Evolutionary conservation across 306 rosid genomes (phyloP).

Genomic region (Inga oerstediana): DNA sequence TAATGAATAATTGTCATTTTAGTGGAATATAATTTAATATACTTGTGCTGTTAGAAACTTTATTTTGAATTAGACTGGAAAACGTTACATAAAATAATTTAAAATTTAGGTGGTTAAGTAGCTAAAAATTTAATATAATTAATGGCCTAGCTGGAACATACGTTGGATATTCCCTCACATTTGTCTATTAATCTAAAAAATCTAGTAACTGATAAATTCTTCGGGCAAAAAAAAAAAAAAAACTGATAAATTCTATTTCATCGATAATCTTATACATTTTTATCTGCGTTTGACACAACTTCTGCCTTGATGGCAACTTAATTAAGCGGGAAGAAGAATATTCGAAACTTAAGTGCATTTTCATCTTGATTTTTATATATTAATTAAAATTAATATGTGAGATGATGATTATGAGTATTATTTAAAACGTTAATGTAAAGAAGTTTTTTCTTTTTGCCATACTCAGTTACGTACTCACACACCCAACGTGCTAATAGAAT

Average conservation of each 20-base stretch:
- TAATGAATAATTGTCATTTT: background rate
- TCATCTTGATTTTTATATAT: background rate
- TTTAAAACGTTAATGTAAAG: background rate
- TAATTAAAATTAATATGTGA: background rate
- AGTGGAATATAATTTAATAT: background rate
- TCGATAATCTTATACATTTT: background rate
- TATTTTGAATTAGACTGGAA: background rate
- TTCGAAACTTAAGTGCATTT: background rate
- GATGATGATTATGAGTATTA: background rate
- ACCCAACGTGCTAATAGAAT: too few species aligned
- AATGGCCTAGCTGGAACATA: background rate
- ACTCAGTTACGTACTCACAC: too few species aligned
- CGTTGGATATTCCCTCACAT: background rate
- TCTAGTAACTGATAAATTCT: background rate
- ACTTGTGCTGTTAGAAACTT: background rate
- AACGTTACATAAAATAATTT: background rate
- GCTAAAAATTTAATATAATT: too few species aligned
- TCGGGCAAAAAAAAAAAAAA: too few species aligned
- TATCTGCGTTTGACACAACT: background rate
- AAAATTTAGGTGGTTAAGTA: background rate
- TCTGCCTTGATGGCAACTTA: too few species aligned
- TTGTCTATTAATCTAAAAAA: background rate
- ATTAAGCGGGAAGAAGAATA: background rate
- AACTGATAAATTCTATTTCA: background rate
- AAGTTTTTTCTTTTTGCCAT: background rate